Percentiles rank a stretch among this genome's conserved stretches.
phyloP scores from a whole-genome alignment of 202 grass and related monocot genomes.

The Bolboschoenoplectus hybrid region DNA sequence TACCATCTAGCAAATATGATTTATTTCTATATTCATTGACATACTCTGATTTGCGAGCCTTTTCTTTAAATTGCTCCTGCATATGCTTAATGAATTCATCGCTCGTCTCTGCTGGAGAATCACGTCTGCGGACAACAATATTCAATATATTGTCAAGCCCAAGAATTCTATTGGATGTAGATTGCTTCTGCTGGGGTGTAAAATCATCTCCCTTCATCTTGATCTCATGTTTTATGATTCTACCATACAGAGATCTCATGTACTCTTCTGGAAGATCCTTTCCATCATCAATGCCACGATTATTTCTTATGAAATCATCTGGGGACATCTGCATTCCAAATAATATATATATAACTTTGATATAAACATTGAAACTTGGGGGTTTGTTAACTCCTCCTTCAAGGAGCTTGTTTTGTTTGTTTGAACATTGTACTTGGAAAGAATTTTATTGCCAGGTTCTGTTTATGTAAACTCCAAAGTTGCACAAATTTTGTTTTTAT shows the following conservation, averaged over 20 bases:
- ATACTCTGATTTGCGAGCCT: constrained; percentile 99
- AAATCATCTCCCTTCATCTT: constrained; percentile 99
- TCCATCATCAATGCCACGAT: constrained; percentile 94
- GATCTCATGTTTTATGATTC: constrained; percentile 94
- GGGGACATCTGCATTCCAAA: constrained; percentile 87
- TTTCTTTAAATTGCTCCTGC: constrained; percentile 99
- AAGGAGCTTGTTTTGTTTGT: constrained; percentile 10
- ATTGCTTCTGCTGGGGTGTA: constrained; percentile 81
- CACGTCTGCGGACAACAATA: constrained; percentile 89
- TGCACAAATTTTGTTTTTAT: not conserved
- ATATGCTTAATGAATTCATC: constrained; percentile 98
- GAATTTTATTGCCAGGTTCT: not conserved
- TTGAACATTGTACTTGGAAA: not conserved
- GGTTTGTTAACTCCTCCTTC: constrained; percentile 1
- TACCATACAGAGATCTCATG: constrained; percentile 96
- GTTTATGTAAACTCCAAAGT: not conserved
- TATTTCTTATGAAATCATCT: constrained; percentile 99
- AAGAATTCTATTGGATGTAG: constrained; percentile 92
- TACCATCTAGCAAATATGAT: not conserved
- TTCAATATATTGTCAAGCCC: constrained; percentile 98
- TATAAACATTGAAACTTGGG: not conserved
- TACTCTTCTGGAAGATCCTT: constrained; percentile 97
- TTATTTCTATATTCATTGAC: constrained; percentile 41
- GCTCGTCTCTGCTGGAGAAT: constrained; percentile 79
- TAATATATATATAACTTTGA: constrained; percentile 35